phyloP scores from a whole-genome alignment of 345 rosid species.

The Lagerstroemia speciosa region DNA sequence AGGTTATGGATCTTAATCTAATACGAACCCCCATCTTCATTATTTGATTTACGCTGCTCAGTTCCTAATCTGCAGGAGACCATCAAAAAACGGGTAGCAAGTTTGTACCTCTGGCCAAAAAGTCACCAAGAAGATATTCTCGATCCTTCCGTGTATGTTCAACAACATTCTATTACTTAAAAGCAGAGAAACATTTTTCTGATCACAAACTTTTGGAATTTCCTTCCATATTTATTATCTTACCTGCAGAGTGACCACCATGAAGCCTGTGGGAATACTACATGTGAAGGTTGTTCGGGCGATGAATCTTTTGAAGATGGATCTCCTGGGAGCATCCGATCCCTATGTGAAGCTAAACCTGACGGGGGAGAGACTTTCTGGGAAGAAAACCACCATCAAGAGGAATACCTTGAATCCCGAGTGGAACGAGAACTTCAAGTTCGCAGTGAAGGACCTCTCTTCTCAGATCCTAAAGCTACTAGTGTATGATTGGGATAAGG shows the following conservation, averaged over 20 bases:
- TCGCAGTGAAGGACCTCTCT: conserved; percentile 34
- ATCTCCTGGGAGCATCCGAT: conserved; percentile 40
- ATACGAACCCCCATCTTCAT: not conserved
- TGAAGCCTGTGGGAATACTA: conserved; percentile 43
- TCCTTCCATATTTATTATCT: not conserved
- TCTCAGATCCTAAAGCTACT: conserved; percentile 36
- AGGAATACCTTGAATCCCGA: conserved; percentile 39
- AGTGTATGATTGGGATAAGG: conserved; percentile 52
- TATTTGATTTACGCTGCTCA: too few species aligned
- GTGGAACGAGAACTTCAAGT: conserved; percentile 49
- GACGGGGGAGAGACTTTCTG: conserved; percentile 32
- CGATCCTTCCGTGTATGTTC: conserved; percentile 38
- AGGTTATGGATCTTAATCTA: not conserved
- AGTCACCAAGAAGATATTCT: conserved; percentile 33
- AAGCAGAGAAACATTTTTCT: not conserved
- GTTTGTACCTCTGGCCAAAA: conserved; percentile 45
- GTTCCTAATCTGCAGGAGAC: conserved; percentile 26
- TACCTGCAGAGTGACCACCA: conserved; percentile 21
- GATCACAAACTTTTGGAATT: not conserved
- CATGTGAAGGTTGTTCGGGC: conserved; percentile 40
- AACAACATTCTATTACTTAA: not conserved
- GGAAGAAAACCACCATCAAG: conserved; percentile 35
- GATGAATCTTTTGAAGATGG: conserved; percentile 35
- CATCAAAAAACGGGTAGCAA: conserved; percentile 33
- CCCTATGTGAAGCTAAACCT: conserved; percentile 43